Base-by-base conservation (phyloP, 140 eudicot genomes). In the Ambrosia hybrid region DNA sequence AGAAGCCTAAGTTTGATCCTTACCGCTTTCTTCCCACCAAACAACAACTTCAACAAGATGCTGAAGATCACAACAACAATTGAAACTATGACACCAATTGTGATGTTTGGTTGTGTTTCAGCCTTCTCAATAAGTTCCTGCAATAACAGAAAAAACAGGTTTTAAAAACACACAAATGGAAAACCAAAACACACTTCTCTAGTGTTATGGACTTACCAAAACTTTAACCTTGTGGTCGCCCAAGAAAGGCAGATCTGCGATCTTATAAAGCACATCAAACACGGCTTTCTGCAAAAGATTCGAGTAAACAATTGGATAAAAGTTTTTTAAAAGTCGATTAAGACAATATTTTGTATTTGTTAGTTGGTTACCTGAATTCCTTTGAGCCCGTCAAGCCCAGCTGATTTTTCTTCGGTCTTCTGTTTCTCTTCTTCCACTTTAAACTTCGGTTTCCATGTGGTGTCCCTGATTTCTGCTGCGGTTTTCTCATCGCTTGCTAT, bases 41-140 rank as follows among this genome's bases (percentile, higher is more conserved):
- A 90, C 65, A 90, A 55, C 74, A 90, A 67, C 79, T 80, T 85
- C 51, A 90, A 64, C 51, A 90, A 55, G 69, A 87, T 13, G 15
- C 86, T 81, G 67, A 90, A 59, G 80, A 87, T 26, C 59, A 90
- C 65, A 1, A 90, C 88, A 1, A 82, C 63, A 2, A 85, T 67
- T 10, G 95, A 79, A 34, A 80, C 70, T 17, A 90, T 60, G 75
- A 80, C 79, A 65, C 95, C 97, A 43, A 90, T 76, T 13, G 95
- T 87, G 41, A 87, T 61, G 78, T 87, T 87, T 48, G 97, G 81
- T 60, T 90, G 97, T 16, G 66, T 74, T 80, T 90, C 96, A 1
- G 95, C 95, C 80, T 87, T 85, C 80, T 85, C 97, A 80, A 90
- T 75, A n/a, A 90, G 78, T 55, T 85, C 96, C 96, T 90, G 82